Evolutionary conservation across 441 rosid genomes (phyloP).

Genomic region (Theobroma grandiflorum): DNA sequence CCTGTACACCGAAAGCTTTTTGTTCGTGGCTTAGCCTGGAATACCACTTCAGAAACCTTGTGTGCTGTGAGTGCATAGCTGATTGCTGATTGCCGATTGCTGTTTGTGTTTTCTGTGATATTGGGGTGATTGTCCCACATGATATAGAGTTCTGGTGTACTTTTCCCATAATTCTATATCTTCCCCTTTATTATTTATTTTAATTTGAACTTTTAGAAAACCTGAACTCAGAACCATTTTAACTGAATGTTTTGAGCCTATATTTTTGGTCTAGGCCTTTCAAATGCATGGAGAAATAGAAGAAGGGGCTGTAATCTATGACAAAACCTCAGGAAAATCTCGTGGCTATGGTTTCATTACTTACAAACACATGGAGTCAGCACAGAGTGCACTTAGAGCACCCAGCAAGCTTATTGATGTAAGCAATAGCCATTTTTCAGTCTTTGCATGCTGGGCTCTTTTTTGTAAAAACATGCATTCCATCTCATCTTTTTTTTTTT

Average conservation of each 20-base stretch:
- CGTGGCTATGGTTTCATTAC: conserved; percentile 92
- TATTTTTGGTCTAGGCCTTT: conserved; percentile 59
- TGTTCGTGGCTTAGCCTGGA: conserved; percentile 92
- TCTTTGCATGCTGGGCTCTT: conserved; percentile 2
- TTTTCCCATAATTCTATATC: not conserved
- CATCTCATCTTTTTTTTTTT: not conserved
- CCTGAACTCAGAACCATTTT: conserved; percentile 16
- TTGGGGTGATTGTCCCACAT: conserved; percentile 34
- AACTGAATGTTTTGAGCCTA: conserved; percentile 8
- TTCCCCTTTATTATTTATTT: not conserved
- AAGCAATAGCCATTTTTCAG: conserved; percentile 22
- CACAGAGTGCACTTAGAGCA: conserved; percentile 63
- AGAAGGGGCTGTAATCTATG: conserved; percentile 82
- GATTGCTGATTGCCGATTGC: conserved; percentile 52
- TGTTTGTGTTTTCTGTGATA: conserved; percentile 47
- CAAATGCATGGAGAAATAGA: conserved; percentile 75
- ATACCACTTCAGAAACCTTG: conserved; percentile 78
- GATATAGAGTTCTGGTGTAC: conserved; percentile 19
- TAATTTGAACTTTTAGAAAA: not conserved
- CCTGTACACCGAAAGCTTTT: conserved; percentile 92
- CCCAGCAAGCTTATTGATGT: conserved; percentile 71
- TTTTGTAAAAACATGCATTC: not conserved
- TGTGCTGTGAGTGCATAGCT: conserved; percentile 75
- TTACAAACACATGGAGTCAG: conserved; percentile 74
- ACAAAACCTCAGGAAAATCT: conserved; percentile 78